A percentile compares a stretch with the other conserved stretches of the same genome.
Evolutionary conservation across 2,329 filamentous ascomycete genomes (phyloP).

Genomic region (Ophiocordyceps unilateralis): DNA sequence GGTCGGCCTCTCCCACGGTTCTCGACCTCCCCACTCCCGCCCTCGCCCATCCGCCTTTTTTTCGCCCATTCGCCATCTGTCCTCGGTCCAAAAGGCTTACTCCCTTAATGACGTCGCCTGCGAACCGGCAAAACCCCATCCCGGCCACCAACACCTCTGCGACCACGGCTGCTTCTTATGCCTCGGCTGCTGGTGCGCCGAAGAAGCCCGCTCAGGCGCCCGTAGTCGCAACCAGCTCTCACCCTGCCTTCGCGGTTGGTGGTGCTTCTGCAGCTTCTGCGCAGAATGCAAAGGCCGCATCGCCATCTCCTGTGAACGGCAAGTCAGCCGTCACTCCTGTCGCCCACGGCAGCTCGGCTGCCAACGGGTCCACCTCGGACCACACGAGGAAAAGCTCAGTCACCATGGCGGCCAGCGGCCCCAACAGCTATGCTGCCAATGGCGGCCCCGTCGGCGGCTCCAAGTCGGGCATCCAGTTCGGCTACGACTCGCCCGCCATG

Average conservation of each 20-base stretch:
- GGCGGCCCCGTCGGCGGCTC: conserved; percentile 42
- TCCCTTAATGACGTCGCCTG: conserved; percentile 43
- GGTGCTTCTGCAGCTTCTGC: conserved; percentile 30
- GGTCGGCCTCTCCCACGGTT: conserved; percentile 6
- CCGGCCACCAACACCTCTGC: conserved; percentile 41
- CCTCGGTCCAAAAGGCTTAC: conserved; percentile 12
- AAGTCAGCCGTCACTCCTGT: conserved; percentile 55
- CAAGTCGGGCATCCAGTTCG: conserved; percentile 63
- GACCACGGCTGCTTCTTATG: conserved; percentile 45
- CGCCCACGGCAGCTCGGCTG: conserved; percentile 41
- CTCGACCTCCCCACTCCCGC: background rate
- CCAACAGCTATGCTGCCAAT: conserved; percentile 60
- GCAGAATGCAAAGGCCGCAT: conserved; percentile 44
- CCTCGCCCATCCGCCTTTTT: background rate
- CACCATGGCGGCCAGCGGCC: conserved; percentile 74
- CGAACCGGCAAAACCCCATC: conserved; percentile 33
- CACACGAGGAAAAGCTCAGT: conserved; percentile 80
- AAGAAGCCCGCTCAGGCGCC: conserved; percentile 46
- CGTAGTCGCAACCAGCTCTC: conserved; percentile 40
- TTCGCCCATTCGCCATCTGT: background rate
- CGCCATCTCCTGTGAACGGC: conserved; percentile 73
- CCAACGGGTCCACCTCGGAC: conserved; percentile 54
- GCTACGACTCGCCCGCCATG: conserved; percentile 54
- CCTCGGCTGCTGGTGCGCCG: conserved; percentile 45
- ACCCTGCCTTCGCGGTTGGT: conserved; percentile 35